Conservation (phyloP, 208 protist genomes). For the Wallacemonas collosoma region DNA sequence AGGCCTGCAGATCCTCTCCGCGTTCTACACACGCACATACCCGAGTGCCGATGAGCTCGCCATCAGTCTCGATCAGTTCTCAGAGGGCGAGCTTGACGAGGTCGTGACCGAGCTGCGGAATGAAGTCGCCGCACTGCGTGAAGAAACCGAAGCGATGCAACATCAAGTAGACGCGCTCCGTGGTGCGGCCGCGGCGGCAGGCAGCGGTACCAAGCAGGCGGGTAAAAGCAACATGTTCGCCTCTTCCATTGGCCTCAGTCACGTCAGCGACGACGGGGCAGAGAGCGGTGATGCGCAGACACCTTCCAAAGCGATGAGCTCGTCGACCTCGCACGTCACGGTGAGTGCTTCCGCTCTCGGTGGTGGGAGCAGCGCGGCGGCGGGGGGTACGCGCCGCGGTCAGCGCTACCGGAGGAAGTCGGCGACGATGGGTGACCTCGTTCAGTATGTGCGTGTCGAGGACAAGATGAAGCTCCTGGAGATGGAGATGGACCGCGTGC, state of each 20-base stretch:
- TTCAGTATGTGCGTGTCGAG: constrained; percentile 55
- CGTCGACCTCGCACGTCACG: neutral
- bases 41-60: constrained; percentile 57
- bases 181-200: constrained; percentile 4
- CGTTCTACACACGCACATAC: constrained; percentile 67
- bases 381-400: constrained; percentile 32
- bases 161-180: constrained; percentile 43
- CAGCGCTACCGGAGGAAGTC: constrained; percentile 59
- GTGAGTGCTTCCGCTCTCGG: neutral
- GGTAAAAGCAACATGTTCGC: too few relatives aligned
- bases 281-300: neutral
- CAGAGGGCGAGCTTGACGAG: constrained; percentile 44
- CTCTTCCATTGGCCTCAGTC: neutral
- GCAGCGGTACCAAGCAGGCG: too few relatives aligned
- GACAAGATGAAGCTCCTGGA: constrained; percentile 74
- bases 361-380: neutral
- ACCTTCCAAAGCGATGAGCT: constrained; percentile 11
- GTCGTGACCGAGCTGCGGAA: constrained; percentile 58
- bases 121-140: constrained; percentile 66
- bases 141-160: constrained; percentile 61
- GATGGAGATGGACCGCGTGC: constrained; percentile 56
- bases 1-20: constrained; percentile 34
- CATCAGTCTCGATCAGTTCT: constrained; percentile 25
- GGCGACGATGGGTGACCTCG: constrained; percentile 26
- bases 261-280: neutral